phyloP scores from a whole-genome alignment of 495 filamentous ascomycete species.

The Lasiosphaeris hirsuta region DNA sequence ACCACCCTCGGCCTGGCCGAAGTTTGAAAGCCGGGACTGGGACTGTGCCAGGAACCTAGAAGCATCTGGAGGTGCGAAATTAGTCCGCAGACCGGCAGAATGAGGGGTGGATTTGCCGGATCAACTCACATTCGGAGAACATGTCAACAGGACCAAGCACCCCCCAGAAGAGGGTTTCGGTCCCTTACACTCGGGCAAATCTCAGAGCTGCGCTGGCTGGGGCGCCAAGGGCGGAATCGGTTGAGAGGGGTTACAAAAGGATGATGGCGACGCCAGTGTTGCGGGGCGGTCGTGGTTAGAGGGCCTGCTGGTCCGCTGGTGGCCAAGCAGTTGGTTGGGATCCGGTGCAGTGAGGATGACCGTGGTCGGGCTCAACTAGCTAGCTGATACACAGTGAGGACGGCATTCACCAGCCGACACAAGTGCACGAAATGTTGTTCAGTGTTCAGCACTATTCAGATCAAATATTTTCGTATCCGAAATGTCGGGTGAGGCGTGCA shows the following conservation, averaged over 20 bases:
- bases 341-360: background rate
- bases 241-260: background rate
- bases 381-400: too few species aligned
- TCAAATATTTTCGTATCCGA: too few species aligned
- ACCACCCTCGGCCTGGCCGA: conserved; percentile 59
- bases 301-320: conserved; percentile 5
- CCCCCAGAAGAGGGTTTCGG: conserved; percentile 20
- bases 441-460: too few species aligned
- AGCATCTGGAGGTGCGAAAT: conserved; percentile 64
- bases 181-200: conserved; percentile 7
- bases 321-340: background rate
- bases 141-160: conserved; percentile 46
- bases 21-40: conserved; percentile 72
- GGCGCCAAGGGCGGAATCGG: background rate
- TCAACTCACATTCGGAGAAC: conserved; percentile 94
- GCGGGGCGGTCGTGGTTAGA: conserved; percentile 4
- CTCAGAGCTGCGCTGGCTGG: background rate
- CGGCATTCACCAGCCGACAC: background rate
- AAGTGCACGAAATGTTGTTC: background rate
- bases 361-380: too few species aligned
- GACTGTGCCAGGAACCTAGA: conserved; percentile 97
- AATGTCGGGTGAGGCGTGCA: too few species aligned
- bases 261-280: conserved; percentile 6
- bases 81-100: background rate
- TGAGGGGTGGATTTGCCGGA: background rate